phyloP scores from a whole-genome alignment of 2,329 filamentous ascomycete species.

The Cryphonectria parasitica region DNA sequence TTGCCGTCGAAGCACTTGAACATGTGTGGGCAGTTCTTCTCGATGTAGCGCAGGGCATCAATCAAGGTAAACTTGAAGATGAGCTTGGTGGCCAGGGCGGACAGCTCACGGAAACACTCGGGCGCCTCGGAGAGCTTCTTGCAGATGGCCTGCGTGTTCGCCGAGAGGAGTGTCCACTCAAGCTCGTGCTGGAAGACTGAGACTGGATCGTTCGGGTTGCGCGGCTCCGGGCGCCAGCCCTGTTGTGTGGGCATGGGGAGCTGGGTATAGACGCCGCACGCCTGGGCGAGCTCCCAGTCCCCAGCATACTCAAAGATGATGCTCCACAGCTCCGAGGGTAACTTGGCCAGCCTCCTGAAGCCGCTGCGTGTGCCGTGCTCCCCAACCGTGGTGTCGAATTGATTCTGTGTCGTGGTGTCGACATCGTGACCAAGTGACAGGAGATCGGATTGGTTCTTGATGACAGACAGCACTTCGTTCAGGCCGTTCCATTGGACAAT shows the following conservation, averaged over 20 bases:
- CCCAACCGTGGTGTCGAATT: constrained; percentile 60
- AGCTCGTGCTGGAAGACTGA: constrained; percentile 77
- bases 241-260: constrained; percentile 65
- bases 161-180: constrained; percentile 82
- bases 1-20: constrained; percentile 87
- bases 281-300: constrained; percentile 89
- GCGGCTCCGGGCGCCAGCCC: constrained; percentile 68
- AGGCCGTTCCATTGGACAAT: constrained; percentile 66
- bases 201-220: constrained; percentile 64
- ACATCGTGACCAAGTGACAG: constrained; percentile 75
- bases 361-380: constrained; percentile 41
- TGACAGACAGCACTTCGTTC: constrained; percentile 72
- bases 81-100: constrained; percentile 80
- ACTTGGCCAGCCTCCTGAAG: constrained; percentile 44
- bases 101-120: constrained; percentile 71
- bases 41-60: constrained; percentile 72
- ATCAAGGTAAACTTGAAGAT: constrained; percentile 90
- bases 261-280: constrained; percentile 79
- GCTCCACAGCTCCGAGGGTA: constrained; percentile 89
- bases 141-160: constrained; percentile 71
- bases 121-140: constrained; percentile 73
- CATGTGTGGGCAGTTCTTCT: constrained; percentile 67
- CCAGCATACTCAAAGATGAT: constrained; percentile 82
- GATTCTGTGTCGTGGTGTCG: constrained; percentile 52
- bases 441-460: constrained; percentile 77